A percentile compares a stretch with the other conserved stretches of the same genome.
These are phyloP conservation scores for Phaeoacremonium minimum DNA, from an alignment of 2,329 filamentous ascomycete species.

Conservation along the genomic window DNA sequence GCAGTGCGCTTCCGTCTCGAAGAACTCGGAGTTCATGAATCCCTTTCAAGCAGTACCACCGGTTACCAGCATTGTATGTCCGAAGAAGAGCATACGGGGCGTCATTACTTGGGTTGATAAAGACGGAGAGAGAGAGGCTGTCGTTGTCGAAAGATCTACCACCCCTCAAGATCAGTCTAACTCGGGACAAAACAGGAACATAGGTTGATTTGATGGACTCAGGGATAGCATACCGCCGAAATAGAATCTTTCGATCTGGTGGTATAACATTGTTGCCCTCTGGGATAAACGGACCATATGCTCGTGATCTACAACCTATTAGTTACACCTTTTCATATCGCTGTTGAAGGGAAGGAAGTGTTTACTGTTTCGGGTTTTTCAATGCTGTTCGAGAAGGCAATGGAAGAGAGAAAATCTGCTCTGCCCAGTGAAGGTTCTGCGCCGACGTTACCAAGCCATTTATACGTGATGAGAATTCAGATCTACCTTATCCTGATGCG, in stretches of 20 bases:
- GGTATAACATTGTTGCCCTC: constrained; percentile 39
- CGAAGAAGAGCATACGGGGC: constrained; percentile 44
- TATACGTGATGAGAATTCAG: constrained; percentile 8
- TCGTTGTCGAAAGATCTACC: constrained; percentile 51
- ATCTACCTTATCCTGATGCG: constrained; percentile 11
- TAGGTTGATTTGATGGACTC: background rate
- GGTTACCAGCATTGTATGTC: constrained; percentile 29
- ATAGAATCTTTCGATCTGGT: constrained; percentile 44
- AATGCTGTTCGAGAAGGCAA: constrained; percentile 46
- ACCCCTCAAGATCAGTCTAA: constrained; percentile 2
- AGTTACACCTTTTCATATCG: background rate
- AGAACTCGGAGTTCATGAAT: constrained; percentile 51
- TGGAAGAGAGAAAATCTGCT: constrained; percentile 54
- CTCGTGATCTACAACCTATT: background rate
- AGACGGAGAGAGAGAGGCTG: constrained; percentile 48
- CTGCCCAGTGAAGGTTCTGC: constrained; percentile 56
- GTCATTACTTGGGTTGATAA: constrained; percentile 36
- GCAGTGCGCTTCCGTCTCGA: constrained; percentile 42
- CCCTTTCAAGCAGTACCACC: constrained; percentile 45
- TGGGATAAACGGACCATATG: constrained; percentile 34
- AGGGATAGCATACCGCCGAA: constrained; percentile 47
- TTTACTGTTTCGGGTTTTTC: constrained; percentile 31
- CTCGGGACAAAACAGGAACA: background rate
- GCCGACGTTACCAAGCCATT: constrained; percentile 1
- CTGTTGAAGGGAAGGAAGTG: background rate